Percentiles rank a stretch among this genome's conserved stretches.
phyloP scores from a whole-genome alignment of 768 basidiomycete genomes.

The Clathrus columnatus region DNA sequence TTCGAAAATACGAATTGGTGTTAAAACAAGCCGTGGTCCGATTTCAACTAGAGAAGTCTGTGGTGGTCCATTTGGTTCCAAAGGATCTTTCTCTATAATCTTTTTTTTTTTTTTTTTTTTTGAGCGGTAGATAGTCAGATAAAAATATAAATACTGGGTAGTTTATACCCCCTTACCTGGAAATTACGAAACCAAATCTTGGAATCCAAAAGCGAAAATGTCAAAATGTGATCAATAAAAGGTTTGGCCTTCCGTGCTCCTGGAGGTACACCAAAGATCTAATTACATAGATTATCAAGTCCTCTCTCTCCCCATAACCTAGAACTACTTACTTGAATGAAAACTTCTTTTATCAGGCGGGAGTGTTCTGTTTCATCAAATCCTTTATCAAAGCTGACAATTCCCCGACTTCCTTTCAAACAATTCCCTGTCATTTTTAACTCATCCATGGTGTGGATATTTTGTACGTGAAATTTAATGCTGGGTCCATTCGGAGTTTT shows the following conservation, averaged over 20 bases:
- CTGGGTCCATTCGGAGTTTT: slow-evolving; percentile 98
- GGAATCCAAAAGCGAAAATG: slow-evolving; percentile 89
- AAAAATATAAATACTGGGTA: too few relatives aligned
- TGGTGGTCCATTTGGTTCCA: slow-evolving; percentile 77
- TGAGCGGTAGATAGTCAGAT: not conserved
- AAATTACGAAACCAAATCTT: slow-evolving; percentile 99
- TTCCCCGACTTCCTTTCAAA: slow-evolving; percentile 86
- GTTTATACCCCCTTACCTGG: too few relatives aligned
- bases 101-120: too few relatives aligned
- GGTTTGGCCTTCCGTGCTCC: slow-evolving; percentile 89
- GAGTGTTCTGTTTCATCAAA: slow-evolving; percentile 90
- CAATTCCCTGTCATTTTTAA: slow-evolving; percentile 99
- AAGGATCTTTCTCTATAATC: slow-evolving; percentile 92
- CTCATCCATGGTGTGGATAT: slow-evolving; percentile 99
- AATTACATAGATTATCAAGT: slow-evolving; percentile 1
- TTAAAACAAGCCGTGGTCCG: slow-evolving; percentile 93
- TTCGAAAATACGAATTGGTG: slow-evolving; percentile 96
- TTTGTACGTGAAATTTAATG: slow-evolving; percentile 96
- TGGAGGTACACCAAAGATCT: slow-evolving; percentile 95
- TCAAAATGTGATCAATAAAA: slow-evolving; percentile 95
- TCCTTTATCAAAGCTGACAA: slow-evolving; percentile 84
- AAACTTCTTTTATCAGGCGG: slow-evolving; percentile 81
- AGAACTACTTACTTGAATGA: slow-evolving; percentile 66
- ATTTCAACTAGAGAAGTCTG: slow-evolving; percentile 91
- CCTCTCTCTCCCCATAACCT: not conserved